phyloP scores from a whole-genome alignment of 176 grass and related monocot genomes.

The Aegilops longissima region DNA sequence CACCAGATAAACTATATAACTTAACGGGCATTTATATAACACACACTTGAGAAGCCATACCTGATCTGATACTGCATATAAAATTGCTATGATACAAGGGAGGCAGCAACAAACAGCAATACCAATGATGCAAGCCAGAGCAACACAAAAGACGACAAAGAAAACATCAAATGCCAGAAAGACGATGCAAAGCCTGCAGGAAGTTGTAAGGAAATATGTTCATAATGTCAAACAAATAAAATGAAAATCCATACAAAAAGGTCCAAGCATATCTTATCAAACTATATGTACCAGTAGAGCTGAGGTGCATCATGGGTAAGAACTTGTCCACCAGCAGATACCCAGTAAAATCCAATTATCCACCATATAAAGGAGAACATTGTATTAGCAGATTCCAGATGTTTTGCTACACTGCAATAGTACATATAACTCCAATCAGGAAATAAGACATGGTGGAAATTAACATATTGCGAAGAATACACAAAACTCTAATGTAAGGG shows the following conservation, averaged over 20 bases:
- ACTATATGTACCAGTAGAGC: conserved; percentile 54
- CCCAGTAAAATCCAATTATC: conserved; percentile 72
- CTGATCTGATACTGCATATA: conserved; percentile 72
- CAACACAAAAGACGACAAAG: conserved; percentile 78
- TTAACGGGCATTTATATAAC: neutral
- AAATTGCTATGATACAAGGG: conserved; percentile 78
- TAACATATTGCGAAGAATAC: neutral
- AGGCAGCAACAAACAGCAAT: conserved; percentile 84
- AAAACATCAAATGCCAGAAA: conserved; percentile 84
- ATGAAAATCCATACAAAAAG: neutral
- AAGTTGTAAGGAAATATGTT: conserved; percentile 4
- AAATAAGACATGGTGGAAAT: neutral
- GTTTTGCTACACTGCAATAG: conserved; percentile 45
- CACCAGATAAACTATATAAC: neutral
- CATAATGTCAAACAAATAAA: neutral
- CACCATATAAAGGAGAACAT: conserved; percentile 67
- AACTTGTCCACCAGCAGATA: conserved; percentile 50
- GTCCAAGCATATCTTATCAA: neutral
- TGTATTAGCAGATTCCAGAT: conserved; percentile 59
- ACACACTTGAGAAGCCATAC: conserved; percentile 27
- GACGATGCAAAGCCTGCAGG: conserved; percentile 56
- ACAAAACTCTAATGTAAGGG: neutral
- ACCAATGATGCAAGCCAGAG: conserved; percentile 73
- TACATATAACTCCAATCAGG: neutral
- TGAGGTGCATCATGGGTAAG: conserved; percentile 48